phyloP scores from a whole-genome alignment of 225 moss, liverwort and hornwort genomes.

The Takakia lepidozioides region DNA sequence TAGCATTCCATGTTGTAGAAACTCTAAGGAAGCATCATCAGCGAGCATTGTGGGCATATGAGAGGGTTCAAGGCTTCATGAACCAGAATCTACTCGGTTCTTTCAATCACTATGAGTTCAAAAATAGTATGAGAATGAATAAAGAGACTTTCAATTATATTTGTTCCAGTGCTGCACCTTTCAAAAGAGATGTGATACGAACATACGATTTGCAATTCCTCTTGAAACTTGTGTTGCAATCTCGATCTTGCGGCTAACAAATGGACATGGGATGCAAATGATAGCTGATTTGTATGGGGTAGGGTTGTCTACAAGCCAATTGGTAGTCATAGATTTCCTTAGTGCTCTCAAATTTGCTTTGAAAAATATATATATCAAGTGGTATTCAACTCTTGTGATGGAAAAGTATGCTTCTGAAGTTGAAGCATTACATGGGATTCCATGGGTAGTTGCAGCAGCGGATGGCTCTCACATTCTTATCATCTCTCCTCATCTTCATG shows the following conservation, averaged over 20 bases:
- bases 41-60: too few relatives aligned
- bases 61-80: too few relatives aligned
- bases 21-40: too few relatives aligned
- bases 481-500: neutral
- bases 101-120: too few relatives aligned
- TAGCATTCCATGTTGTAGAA: too few relatives aligned
- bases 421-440: slow-evolving; percentile 1
- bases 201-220: neutral
- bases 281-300: slow-evolving; percentile 2
- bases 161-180: neutral
- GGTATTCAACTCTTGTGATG: neutral
- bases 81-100: too few relatives aligned
- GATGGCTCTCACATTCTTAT: slow-evolving; percentile 4
- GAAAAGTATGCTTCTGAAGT: neutral
- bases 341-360: neutral
- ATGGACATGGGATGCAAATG: neutral
- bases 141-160: slow-evolving; percentile 1
- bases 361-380: neutral
- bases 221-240: neutral
- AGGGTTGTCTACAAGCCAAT: neutral
- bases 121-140: neutral
- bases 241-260: neutral
- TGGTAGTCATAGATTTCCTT: neutral
- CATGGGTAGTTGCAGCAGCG: slow-evolving; percentile 1
- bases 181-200: neutral